Conservation (phyloP, 495 filamentous ascomycete species). For the Hamigera avellanea region DNA sequence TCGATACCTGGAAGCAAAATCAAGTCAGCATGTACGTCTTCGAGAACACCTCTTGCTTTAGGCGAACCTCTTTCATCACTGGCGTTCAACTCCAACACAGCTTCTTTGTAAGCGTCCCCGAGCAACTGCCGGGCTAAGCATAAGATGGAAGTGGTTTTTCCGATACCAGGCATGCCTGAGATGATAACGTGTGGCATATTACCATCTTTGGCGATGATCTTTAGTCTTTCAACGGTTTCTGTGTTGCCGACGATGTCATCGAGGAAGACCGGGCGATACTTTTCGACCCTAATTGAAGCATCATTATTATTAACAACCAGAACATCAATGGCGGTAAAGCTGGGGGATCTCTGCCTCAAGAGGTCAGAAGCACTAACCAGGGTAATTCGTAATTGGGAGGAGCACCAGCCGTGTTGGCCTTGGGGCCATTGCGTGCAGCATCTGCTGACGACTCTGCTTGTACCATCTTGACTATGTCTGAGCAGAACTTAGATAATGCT, state of each 20-base stretch:
- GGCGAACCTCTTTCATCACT: slow-evolving; percentile 76
- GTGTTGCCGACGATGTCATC: slow-evolving; percentile 97
- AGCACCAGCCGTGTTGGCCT: slow-evolving; percentile 48
- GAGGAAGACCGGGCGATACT: slow-evolving; percentile 88
- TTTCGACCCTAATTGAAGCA: slow-evolving; percentile 69
- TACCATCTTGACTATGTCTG: slow-evolving; percentile 17
- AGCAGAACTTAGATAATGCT: no score
- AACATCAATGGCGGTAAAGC: not conserved
- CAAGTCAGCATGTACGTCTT: no score
- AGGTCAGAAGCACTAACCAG: slow-evolving; percentile 47
- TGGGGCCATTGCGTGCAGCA: slow-evolving; percentile 55
- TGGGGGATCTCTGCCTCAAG: no score
- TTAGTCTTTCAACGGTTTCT: slow-evolving; percentile 92
- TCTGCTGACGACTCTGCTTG: slow-evolving; percentile 69
- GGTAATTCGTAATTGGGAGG: slow-evolving; percentile 74
- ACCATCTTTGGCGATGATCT: slow-evolving; percentile 97
- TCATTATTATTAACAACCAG: slow-evolving; percentile 2
- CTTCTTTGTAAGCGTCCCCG: slow-evolving; percentile 93
- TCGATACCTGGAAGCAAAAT: slow-evolving; percentile 57
- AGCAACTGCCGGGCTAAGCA: slow-evolving; percentile 89
- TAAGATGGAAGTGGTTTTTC: slow-evolving; percentile 94
- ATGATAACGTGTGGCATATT: slow-evolving; percentile 99
- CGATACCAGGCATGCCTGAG: slow-evolving; percentile 97
- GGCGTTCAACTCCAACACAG: slow-evolving; percentile 90
- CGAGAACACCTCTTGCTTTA: no score